Conservation (phyloP, 805 yeast species). For the Saturnispora galanensis region DNA sequence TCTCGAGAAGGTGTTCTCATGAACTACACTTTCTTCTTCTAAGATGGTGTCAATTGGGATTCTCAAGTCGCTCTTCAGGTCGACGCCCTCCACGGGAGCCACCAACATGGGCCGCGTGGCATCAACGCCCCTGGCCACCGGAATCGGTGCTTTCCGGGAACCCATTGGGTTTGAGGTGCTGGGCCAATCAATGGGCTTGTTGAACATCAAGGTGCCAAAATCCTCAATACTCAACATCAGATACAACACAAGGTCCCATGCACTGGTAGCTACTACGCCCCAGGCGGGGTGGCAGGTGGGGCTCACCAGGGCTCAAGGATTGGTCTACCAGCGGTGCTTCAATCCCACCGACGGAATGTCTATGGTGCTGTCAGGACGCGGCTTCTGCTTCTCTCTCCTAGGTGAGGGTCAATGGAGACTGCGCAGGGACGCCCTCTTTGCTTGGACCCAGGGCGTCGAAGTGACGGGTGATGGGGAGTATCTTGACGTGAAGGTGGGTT, state of each 20-base stretch:
- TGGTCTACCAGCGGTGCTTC: slow-evolving; percentile 28
- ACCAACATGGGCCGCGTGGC: slow-evolving; percentile 13
- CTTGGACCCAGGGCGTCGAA: slow-evolving; percentile 29
- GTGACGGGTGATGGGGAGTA: background rate
- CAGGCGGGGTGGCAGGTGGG: slow-evolving; percentile 1
- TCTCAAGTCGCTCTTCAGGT: slow-evolving; percentile 6
- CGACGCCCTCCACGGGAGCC: slow-evolving; percentile 5
- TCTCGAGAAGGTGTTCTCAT: background rate
- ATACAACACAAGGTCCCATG: slow-evolving; percentile 29
- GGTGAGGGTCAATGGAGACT: slow-evolving; percentile 27
- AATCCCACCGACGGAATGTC: slow-evolving; percentile 25
- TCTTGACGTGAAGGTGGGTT: slow-evolving; percentile 11
- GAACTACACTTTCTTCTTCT: background rate
- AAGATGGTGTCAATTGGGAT: slow-evolving; percentile 7
- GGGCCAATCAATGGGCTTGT: slow-evolving; percentile 30
- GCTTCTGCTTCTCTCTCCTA: background rate
- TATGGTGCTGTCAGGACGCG: slow-evolving; percentile 25
- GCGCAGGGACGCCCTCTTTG: slow-evolving; percentile 30
- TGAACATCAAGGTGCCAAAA: slow-evolving; percentile 36
- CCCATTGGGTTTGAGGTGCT: slow-evolving; percentile 33
- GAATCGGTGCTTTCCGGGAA: slow-evolving; percentile 37
- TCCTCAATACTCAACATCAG: slow-evolving; percentile 29
- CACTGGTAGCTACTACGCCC: slow-evolving; percentile 26
- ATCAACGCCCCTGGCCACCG: slow-evolving; percentile 30
- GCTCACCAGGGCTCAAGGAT: background rate